Evolutionary conservation across 1,284 basidiomycete genomes (phyloP).

Genomic region (Vanrija sp.): DNA sequence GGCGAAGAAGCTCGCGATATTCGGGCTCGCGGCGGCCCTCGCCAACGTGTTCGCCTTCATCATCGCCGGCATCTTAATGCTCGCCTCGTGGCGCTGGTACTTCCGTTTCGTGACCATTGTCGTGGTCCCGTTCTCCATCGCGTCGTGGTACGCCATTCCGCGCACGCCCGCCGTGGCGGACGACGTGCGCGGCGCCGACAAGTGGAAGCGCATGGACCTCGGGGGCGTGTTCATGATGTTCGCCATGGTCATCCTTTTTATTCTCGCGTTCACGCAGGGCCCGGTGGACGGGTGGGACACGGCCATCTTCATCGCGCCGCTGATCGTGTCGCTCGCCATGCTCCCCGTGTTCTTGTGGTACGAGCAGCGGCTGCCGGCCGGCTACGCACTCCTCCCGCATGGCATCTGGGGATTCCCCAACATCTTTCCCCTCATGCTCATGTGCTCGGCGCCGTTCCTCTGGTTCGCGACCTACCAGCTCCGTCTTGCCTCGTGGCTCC

Average conservation of each 20-base stretch:
- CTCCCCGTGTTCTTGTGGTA: slow-evolving; percentile 22
- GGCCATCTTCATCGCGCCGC: slow-evolving; percentile 43
- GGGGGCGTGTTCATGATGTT: slow-evolving; percentile 38
- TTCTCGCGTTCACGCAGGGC: slow-evolving; percentile 46
- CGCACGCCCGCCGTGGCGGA: slow-evolving; percentile 38
- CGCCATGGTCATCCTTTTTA: slow-evolving; percentile 40
- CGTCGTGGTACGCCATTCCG: slow-evolving; percentile 40
- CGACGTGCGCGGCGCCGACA: slow-evolving; percentile 33
- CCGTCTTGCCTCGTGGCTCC: slow-evolving; percentile 43
- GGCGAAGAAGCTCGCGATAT: slow-evolving; percentile 40
- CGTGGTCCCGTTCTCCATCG: slow-evolving; percentile 32
- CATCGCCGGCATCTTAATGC: slow-evolving; percentile 43
- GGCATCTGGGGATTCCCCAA: slow-evolving; percentile 44
- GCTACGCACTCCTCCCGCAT: slow-evolving; percentile 42
- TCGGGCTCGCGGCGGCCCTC: slow-evolving; percentile 41
- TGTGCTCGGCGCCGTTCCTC: slow-evolving; percentile 4
- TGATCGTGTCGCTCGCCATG: slow-evolving; percentile 27
- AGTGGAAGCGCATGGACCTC: slow-evolving; percentile 46
- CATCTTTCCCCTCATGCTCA: slow-evolving; percentile 34
- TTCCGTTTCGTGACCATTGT: slow-evolving; percentile 40
- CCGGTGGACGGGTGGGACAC: slow-evolving; percentile 38
- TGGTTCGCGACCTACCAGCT: slow-evolving; percentile 39
- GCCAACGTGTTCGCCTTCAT: slow-evolving; percentile 29
- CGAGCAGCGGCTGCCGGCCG: slow-evolving; percentile 32
- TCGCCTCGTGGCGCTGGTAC: slow-evolving; percentile 45